Base-by-base conservation (phyloP, 371 early-diverging fungal species). In the Cladochytrium tenue region DNA sequence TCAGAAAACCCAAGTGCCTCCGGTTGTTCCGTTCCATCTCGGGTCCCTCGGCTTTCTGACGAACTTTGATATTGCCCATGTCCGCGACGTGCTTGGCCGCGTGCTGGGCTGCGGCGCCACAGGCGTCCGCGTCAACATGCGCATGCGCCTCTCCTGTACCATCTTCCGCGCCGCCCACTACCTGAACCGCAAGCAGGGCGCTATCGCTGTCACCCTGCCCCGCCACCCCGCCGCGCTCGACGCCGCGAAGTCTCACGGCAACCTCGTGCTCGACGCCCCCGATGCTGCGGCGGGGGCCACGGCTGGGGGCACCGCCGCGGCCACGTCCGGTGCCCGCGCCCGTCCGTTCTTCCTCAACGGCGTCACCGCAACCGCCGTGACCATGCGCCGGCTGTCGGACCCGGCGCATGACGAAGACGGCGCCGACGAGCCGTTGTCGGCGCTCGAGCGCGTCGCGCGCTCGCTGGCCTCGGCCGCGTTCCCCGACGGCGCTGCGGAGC, bases 11-110 rank as follows among this genome's bases (percentile, higher is more conserved):
- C 78, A 86, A 2, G 92, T 94, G 3, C 96, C 96, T 30, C 93
- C 95, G 0, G 81, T 95, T 27, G 83, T 96, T 20, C 92, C 96
- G 0, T 94, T 96, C 73, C 89, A 93, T 52, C 69, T 78, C 28
- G 80, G 80, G 0, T 73, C 94, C 35, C 76, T 96, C 51, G 95
- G 96, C 3, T 96, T 96, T 61, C 74, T 96, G 52, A 94, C 96
- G 0, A 90, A 91, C 0, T 97, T 95, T 75, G 86, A 90, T 61
- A 90, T 91, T 64, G 79, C 55, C 73, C 0, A 76, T 85, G 51
- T 85, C 92, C 68, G 83, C 85, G 35, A 27, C 51, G 13, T 76
- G 83, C 35, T 13, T 68, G 13, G 27, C 51, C 13, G 56, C 52
- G 4, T 58, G 72, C 31, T 34, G 69, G 31, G 68, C 66, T 32